These are phyloP conservation scores for Linnemannia schmuckeri DNA, from an alignment of 192 early-diverging fungal genomes.

Conservation along the genomic window DNA sequence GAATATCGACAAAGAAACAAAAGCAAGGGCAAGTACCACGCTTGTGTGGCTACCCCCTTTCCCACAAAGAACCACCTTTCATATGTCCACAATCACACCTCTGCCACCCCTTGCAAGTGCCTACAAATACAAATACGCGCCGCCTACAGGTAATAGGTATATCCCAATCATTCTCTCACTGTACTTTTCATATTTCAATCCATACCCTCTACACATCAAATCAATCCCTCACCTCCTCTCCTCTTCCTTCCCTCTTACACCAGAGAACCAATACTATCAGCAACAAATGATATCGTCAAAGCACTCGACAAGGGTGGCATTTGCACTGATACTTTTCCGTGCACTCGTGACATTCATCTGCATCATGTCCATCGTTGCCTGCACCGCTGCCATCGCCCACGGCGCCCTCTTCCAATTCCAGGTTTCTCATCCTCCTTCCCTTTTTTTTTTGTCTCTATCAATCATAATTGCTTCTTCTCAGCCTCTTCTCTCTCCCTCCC, in stretches of 20 bases:
- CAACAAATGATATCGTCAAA: background rate
- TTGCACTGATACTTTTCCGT: background rate
- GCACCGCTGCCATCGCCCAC: background rate
- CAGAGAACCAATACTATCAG: background rate
- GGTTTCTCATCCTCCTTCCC: background rate
- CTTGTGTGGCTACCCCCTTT: no score
- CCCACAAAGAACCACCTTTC: no score
- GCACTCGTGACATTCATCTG: background rate
- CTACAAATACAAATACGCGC: background rate
- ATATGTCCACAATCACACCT: background rate
- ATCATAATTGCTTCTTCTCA: background rate
- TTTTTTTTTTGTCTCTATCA: background rate
- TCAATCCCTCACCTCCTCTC: no score
- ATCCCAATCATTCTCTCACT: background rate
- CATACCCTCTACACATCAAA: background rate
- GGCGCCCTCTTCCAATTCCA: background rate
- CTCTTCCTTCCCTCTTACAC: background rate
- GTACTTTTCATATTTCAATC: background rate
- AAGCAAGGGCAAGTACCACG: no score
- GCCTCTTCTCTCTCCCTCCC: background rate
- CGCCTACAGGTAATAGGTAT: background rate
- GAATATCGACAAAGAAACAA: no score
- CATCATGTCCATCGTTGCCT: background rate
- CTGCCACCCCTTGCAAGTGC: background rate
- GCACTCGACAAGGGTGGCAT: background rate